Base-by-base conservation (phyloP, 2,329 filamentous ascomycete species). In the Hortaea sp. region DNA sequence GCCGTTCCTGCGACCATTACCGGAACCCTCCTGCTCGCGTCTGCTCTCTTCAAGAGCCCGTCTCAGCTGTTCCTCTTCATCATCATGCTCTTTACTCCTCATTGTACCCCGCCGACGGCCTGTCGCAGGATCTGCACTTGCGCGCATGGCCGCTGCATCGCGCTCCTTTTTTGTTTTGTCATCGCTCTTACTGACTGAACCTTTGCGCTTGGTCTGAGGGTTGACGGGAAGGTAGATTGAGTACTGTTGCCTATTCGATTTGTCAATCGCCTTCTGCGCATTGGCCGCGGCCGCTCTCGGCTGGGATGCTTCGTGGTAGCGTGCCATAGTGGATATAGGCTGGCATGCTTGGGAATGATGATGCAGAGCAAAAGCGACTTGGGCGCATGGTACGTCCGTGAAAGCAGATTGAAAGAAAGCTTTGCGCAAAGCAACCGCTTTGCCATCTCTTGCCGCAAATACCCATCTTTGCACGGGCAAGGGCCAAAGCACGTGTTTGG, bases 1-100 rank as follows among this genome's bases (percentile, higher is more conserved):
- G 27, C 79, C 76, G 60, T 85, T 80, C 53, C 84, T 76, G 43
- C 70, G 75, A 35, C 71, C 70, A 32, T 66, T 71, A 44, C 74
- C 73, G 32, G 83, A 80, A 9, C 64, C 62, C 41, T 74, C 72
- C 7, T 76, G 80, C 39, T 94, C 87, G 60, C 86, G 83, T 68
- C 89, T 95, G 71, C 92, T 98, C 51, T 94, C 89, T 65, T 97
- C 90, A 57, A 98, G 88, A 29, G 90, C 92, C 55, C 85, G 80
- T 45, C 88, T 80, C 35, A 98, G 67, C 59, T 89, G 82, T 63
- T 94, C 88, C 57, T 94, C 89, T 66, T 98, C 92, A 54, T 97
- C 89, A 58, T 97, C 97, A 20, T 88, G 90, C 38, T 90, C 89
- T 51, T 90, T 81, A 64, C 92, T 98, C 62, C 97, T 95, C 88